Conservation (phyloP, 495 filamentous ascomycete genomes). For the Aspergillus coremiiformis region DNA sequence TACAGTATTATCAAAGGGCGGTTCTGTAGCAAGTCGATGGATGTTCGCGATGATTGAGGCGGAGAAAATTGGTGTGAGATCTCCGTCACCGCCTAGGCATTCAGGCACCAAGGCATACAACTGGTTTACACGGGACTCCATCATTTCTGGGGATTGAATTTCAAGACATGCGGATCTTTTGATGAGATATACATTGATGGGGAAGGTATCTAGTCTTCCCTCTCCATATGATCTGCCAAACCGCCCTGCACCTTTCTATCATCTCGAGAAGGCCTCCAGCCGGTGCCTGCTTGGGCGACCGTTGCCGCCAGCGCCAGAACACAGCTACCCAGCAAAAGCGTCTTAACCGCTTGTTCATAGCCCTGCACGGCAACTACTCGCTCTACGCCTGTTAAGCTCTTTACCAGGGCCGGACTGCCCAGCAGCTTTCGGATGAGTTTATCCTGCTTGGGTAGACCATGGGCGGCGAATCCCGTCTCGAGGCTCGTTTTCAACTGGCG, state of each 20-base stretch:
- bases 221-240: neutral
- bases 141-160: no score
- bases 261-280: constrained; percentile 42
- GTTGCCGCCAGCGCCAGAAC: constrained; percentile 48
- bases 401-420: constrained; percentile 60
- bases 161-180: neutral
- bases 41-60: neutral
- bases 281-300: constrained; percentile 58
- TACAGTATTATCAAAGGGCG: no score
- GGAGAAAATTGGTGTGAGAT: no score
- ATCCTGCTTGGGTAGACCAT: constrained; percentile 36
- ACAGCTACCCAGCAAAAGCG: constrained; percentile 51
- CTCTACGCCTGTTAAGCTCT: constrained; percentile 44
- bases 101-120: constrained; percentile 6
- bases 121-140: no score
- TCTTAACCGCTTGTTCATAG: constrained; percentile 52
- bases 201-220: neutral
- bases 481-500: constrained; percentile 51
- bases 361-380: constrained; percentile 52
- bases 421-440: constrained; percentile 56
- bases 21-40: no score
- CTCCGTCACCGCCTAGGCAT: neutral
- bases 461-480: constrained; percentile 49
- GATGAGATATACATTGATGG: no score
- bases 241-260: constrained; percentile 7